Percentiles rank a stretch among this genome's conserved stretches.
These are phyloP conservation scores for Boeremia lycopersici DNA, from an alignment of 2,329 filamentous ascomycete genomes.

Conservation along the genomic window DNA sequence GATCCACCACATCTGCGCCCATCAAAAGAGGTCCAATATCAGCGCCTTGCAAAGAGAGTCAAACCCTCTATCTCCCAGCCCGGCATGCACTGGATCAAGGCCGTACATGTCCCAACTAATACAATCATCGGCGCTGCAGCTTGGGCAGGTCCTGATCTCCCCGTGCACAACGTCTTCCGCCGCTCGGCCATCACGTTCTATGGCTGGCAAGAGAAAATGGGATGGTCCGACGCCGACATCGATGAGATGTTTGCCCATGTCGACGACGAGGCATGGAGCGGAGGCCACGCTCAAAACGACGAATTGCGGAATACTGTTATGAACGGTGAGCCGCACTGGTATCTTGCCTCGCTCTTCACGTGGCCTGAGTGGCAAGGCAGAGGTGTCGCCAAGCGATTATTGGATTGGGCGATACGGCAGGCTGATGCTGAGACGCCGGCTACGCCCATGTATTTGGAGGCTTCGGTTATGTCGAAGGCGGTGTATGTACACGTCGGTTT, in stretches of 20 bases:
- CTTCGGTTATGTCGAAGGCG: conserved; percentile 25
- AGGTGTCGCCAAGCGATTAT: conserved; percentile 34
- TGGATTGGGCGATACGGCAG: conserved; percentile 40
- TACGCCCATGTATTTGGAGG: conserved; percentile 42
- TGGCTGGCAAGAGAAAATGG: conserved; percentile 26
- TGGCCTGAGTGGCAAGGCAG: conserved; percentile 39
- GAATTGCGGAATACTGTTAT: conserved; percentile 21
- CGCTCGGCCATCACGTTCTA: conserved; percentile 28
- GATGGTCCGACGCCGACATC: conserved; percentile 32
- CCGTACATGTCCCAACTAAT: conserved; percentile 24
- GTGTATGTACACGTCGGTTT: conserved; percentile 43
- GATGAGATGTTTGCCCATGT: conserved; percentile 34
- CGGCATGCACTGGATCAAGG: conserved; percentile 36
- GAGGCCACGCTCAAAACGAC: conserved; percentile 25
- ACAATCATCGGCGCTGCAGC: conserved; percentile 35
- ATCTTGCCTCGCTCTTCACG: conserved; percentile 35
- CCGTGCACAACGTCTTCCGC: conserved; percentile 29
- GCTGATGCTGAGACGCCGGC: conserved; percentile 32
- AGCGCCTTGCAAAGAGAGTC: conserved; percentile 31
- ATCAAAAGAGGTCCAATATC: conserved; percentile 16
- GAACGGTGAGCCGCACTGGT: conserved; percentile 38
- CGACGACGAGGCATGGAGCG: conserved; percentile 28
- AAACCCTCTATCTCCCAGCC: conserved; percentile 23
- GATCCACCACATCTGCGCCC: conserved; percentile 31
- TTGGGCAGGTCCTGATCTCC: conserved; percentile 30